These are phyloP conservation scores for Gossypium laxum DNA, from an alignment of 441 rosid species.

Conservation along the genomic window DNA sequence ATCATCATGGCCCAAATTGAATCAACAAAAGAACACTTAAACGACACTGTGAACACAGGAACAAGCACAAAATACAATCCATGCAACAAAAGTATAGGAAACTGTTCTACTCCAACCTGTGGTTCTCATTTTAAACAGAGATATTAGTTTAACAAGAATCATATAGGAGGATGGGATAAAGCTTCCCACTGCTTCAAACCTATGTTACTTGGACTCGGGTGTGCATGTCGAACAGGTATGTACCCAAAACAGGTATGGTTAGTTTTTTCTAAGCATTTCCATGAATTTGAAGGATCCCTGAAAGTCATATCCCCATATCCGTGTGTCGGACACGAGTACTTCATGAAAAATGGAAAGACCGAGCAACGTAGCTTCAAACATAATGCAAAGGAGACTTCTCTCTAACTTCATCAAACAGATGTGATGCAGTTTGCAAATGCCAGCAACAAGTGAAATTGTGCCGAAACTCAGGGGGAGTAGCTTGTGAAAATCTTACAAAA, in stretches of 20 bases:
- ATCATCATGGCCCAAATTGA: neutral
- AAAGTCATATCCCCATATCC: too few species aligned
- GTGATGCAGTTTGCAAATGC: neutral
- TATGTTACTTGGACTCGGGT: too few species aligned
- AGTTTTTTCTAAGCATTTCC: too few species aligned
- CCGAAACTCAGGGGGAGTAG: neutral
- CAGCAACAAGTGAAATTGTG: neutral
- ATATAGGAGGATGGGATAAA: neutral
- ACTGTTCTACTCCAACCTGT: neutral
- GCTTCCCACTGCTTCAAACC: neutral
- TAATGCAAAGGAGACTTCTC: neutral
- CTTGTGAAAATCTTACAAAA: neutral
- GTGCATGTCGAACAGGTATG: too few species aligned
- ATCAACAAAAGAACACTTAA: neutral
- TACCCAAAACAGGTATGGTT: too few species aligned
- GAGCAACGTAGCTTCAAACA: too few species aligned
- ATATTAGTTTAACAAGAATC: neutral
- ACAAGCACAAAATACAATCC: neutral
- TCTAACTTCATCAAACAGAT: neutral
- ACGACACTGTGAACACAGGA: neutral
- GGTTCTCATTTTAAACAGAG: neutral
- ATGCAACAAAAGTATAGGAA: neutral
- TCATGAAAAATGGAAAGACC: too few species aligned
- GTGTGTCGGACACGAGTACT: too few species aligned
- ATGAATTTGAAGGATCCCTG: too few species aligned